These are phyloP conservation scores for Apophysomyces variabilis DNA, from an alignment of 371 early-diverging fungal species.

Conservation along the genomic window DNA sequence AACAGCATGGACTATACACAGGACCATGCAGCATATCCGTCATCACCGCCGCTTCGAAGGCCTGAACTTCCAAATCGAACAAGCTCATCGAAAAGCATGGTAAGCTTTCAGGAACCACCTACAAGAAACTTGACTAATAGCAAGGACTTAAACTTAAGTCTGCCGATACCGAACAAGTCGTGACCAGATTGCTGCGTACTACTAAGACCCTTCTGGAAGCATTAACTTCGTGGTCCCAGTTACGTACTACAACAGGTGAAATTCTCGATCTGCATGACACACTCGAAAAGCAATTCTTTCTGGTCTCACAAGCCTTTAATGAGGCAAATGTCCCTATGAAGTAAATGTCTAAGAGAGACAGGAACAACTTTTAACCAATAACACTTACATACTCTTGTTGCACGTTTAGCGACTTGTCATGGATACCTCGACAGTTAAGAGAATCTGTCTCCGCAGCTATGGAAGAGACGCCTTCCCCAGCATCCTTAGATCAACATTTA, in stretches of 20 bases:
- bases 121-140: conserved; percentile 1
- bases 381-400: not conserved
- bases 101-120: not conserved
- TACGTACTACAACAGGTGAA: conserved; percentile 48
- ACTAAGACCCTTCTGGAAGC: conserved; percentile 65
- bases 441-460: conserved; percentile 59
- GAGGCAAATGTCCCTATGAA: conserved; percentile 57
- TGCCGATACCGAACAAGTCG: conserved; percentile 64
- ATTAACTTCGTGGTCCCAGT: conserved; percentile 61
- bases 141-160: conserved; percentile 23
- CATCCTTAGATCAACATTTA: conserved; percentile 57
- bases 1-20: conserved; percentile 4
- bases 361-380: not conserved
- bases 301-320: conserved; percentile 61
- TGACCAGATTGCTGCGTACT: conserved; percentile 62
- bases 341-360: conserved; percentile 33
- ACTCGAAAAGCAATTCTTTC: conserved; percentile 59
- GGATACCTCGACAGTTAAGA: conserved; percentile 61
- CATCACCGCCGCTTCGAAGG: conserved; percentile 9
- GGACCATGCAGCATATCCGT: conserved; percentile 4
- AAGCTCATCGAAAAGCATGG: conserved; percentile 14
- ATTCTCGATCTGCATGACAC: conserved; percentile 63
- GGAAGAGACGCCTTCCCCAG: conserved; percentile 58
- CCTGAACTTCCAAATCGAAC: conserved; percentile 19
- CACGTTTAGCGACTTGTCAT: conserved; percentile 52